Base-by-base conservation (phyloP, 768 basidiomycete genomes). In the Rhodotorula diobovata region DNA sequence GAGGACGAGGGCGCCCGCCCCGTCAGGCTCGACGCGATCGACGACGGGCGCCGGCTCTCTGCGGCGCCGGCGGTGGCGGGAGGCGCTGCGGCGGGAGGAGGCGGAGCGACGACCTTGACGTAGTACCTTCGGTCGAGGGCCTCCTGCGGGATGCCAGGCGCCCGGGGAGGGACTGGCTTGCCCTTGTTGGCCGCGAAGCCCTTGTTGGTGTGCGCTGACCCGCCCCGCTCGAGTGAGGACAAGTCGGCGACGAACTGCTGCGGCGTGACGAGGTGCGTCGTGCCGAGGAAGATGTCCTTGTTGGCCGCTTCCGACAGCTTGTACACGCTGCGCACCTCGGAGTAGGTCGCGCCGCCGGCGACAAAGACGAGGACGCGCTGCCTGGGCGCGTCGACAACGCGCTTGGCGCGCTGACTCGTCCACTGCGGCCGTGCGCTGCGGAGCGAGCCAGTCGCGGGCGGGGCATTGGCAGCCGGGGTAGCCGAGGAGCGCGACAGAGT, bases 281-380 rank as follows among this genome's bases (percentile, higher is more conserved):
- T 95, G 37, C 96, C 96, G 67, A 99, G 90, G 80, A 87, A 90
- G 63, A 98, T 86, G 76, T 99, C 96, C 80, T 89, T 93, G 77
- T 89, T 89, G 63, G 91, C 79, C 4, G 86, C 79, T 58, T 83
- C 84, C 7, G 91, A 89, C 25, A 95, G 83, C 61, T 88, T 84
- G 78, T 97, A 98, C 57, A 87, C 88, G 77, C 93, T 87, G 70
- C 95, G 85, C 81, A 94, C 89, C 81, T 99, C 96, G 0, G 93
- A 95, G 79, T 93, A 93, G 4, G 96, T 94, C 85, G 94, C 88
- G 4, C 96, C 96, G 46, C 96, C 96, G 23, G 91, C 90, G 34
- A 97, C 84, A 80, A 98, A 98, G 28, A 97, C 86, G 46, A 99
- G 84, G 23, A 96, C 77, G 39, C 95, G 85, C 80, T 91, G 89